These are phyloP conservation scores for Serendipita indica DNA, from an alignment of 768 basidiomycete species.

Conservation along the genomic window DNA sequence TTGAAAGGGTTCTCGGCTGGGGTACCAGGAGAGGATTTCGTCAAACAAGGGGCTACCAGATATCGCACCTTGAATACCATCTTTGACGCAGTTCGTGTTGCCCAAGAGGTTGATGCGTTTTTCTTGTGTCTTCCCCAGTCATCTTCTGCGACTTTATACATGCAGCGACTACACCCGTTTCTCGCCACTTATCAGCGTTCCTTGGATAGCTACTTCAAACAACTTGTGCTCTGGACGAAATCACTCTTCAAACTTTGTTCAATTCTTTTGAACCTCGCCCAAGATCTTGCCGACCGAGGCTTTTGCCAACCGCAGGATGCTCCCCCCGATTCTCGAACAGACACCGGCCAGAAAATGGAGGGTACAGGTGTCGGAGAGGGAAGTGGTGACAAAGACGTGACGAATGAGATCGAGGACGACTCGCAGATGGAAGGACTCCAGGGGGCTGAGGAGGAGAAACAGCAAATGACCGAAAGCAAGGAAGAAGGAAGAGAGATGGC, in stretches of 20 bases:
- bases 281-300: conserved; percentile 64
- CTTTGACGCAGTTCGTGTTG: neutral
- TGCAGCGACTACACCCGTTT: conserved; percentile 58
- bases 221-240: conserved; percentile 51
- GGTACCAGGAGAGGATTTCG: neutral
- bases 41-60: neutral
- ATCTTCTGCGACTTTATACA: neutral
- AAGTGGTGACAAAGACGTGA: conserved; percentile 69
- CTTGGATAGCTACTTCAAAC: conserved; percentile 39
- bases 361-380: conserved; percentile 88
- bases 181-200: conserved; percentile 46
- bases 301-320: conserved; percentile 82
- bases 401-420: conserved; percentile 91
- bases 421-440: conserved; percentile 89
- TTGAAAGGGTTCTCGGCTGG: neutral
- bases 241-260: conserved; percentile 73
- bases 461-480: conserved; percentile 24
- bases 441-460: conserved; percentile 28
- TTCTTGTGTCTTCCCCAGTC: neutral
- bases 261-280: conserved; percentile 58
- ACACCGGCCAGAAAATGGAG: conserved; percentile 30
- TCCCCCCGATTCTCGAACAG: conserved; percentile 33
- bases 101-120: neutral
- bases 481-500: conserved; percentile 64
- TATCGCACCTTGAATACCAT: neutral